Percentiles rank a stretch among this genome's conserved stretches.
phyloP scores from a whole-genome alignment of 208 protist species.

The Trypanosoma melophagium region DNA sequence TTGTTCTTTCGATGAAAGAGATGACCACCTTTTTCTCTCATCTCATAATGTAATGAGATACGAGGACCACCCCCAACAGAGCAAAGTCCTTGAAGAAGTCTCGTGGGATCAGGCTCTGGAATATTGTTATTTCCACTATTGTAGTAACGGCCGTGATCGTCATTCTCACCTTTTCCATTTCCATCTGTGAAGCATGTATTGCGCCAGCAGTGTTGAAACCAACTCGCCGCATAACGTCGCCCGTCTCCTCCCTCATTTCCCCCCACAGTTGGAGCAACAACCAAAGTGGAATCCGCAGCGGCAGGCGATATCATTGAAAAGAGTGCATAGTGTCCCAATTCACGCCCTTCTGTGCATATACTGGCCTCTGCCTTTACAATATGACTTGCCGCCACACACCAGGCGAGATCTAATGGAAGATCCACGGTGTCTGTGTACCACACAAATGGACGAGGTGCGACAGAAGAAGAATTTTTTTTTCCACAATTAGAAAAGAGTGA shows the following conservation, averaged over 20 bases:
- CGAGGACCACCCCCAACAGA: constrained; percentile 23
- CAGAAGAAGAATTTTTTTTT: background rate
- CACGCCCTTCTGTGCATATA: background rate
- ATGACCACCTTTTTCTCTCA: background rate
- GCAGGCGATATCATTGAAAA: constrained; percentile 16
- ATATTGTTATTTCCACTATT: background rate
- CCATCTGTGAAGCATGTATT: background rate
- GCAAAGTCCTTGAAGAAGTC: constrained; percentile 12
- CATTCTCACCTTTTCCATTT: background rate
- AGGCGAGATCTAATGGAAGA: constrained; percentile 27
- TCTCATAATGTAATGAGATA: constrained; percentile 10
- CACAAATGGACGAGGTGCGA: constrained; percentile 1
- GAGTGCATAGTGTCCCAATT: constrained; percentile 17
- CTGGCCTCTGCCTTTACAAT: constrained; percentile 29
- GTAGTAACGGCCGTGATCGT: background rate
- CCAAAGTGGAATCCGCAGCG: no score
- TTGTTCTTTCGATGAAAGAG: constrained; percentile 9
- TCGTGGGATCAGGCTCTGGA: constrained; percentile 12
- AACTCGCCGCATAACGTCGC: constrained; percentile 23
- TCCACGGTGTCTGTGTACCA: constrained; percentile 21
- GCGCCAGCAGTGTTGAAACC: constrained; percentile 33
- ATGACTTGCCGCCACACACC: constrained; percentile 33
- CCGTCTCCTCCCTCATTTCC: background rate
- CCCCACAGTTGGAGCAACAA: background rate
- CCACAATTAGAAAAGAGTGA: background rate